A percentile compares a stretch with the other conserved stretches of the same genome.
phyloP scores from a whole-genome alignment of 2,329 filamentous ascomycete species.

The Ascochyta pisi region DNA sequence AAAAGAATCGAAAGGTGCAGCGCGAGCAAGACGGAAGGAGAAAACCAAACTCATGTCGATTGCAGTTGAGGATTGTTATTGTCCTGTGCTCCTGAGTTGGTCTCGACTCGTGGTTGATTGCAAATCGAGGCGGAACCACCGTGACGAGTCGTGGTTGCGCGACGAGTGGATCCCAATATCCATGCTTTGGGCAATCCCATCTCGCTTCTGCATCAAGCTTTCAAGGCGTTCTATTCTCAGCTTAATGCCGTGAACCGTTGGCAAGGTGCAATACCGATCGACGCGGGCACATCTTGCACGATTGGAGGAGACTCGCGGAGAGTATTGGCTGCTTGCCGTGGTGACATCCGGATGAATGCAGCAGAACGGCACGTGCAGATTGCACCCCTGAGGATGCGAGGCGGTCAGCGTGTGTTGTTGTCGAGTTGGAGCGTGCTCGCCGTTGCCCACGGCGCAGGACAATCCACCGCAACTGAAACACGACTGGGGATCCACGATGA shows the following conservation, averaged over 20 bases:
- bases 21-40: too few species aligned
- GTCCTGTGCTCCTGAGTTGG: constrained; percentile 2
- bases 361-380: constrained; percentile 6
- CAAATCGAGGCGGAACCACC: constrained; percentile 9
- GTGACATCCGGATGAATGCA: constrained; percentile 14
- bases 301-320: constrained; percentile 13
- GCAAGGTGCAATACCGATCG: constrained; percentile 17
- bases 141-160: constrained; percentile 13
- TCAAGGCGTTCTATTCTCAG: constrained; percentile 23
- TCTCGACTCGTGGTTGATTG: constrained; percentile 14
- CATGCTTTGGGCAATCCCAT: constrained; percentile 20
- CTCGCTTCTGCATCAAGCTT: constrained; percentile 24
- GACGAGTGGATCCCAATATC: constrained; percentile 21
- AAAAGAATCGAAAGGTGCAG: too few species aligned
- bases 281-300: constrained; percentile 9
- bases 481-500: constrained; percentile 7
- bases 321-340: constrained; percentile 5
- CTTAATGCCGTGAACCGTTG: constrained; percentile 23
- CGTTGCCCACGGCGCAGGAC: constrained; percentile 9
- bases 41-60: not conserved
- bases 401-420: constrained; percentile 13
- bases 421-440: constrained; percentile 8
- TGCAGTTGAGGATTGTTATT: constrained; percentile 1
- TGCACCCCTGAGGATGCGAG: constrained; percentile 1
- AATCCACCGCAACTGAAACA: constrained; percentile 15